Base-by-base conservation (phyloP, 495 filamentous ascomycete genomes). In the Schizothecium vesticola region DNA sequence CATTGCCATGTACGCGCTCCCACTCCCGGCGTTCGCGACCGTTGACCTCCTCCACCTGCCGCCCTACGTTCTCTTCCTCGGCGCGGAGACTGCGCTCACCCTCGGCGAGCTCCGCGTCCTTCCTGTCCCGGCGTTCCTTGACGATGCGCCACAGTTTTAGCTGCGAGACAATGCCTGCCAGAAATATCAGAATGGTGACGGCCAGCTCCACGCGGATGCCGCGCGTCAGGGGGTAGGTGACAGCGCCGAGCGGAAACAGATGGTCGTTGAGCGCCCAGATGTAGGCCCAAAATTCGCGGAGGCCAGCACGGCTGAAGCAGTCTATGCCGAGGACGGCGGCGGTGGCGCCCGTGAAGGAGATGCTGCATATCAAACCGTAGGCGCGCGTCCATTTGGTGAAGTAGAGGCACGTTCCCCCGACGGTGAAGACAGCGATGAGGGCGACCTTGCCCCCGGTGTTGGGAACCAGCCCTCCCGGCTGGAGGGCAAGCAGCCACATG, bases 261-360 rank as follows among this genome's bases (percentile, higher is more conserved):
- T 91, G 82, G 43, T 86, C 81, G 75, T 97, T 97, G 43, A 97
- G 81, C 62, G 83, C 83, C 94, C 94, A 98, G 33, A 97, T 86
- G 75, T 96, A 98, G 11, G 93, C 84, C 94, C 94, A 98, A 68
- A 97, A 97, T 74, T 97, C 94, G 74, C 95, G 97, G 71, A 96
- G 79, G 0, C 94, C 94, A 13, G 93, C 94, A 61, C 89, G 83
- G 72, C 89, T 94, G 73, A 93, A 96, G 76, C 94, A 97, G 76
- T 98, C 94, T 64, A 98, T 91, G 8, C 94, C 94, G 8, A 98
- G 77, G 8, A 95, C 83, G 0, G 90, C 79, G 4, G 86, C 87
- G 0, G 93, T 96, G 10, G 92, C 89, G 13, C 94, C 94, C 28
- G 90, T 82, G 73, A 97, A 95, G 1, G 93, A 88, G 11, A 91